Base-by-base conservation (phyloP, 139 green algal species). In the Chlorella sp. region DNA sequence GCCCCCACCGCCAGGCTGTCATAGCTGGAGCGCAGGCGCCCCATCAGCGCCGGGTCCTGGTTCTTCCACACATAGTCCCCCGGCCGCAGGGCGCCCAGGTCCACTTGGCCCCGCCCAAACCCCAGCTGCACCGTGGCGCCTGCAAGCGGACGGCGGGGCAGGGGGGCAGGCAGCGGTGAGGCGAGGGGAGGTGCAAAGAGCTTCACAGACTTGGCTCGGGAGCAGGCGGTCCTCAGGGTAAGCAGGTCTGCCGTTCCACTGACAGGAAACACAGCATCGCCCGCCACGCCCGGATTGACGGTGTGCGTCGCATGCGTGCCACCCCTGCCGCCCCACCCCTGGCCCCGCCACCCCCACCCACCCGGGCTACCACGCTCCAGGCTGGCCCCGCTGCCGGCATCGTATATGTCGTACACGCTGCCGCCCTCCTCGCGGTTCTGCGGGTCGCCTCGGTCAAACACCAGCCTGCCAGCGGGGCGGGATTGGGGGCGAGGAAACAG, bases 31-130 rank as follows among this genome's bases (percentile, higher is more conserved):
- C 90, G 77, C 37, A 96, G 89, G 19, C 90, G 90, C 11, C 84
- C 83, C 89, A 95, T 93, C 37, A 97, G 88, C 0, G 86, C 87
- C 0, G 90, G 89, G 91, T 97, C 95, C 78, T 91, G 92, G 42
- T 81, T 97, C 66, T 92, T 89, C 95, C 96, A 98, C 64, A 97
- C 93, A 57, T 96, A 77, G 77, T 97, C 85, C 7, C 95, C 95
- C 0, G 87, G 42, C n/a, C 39, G 75, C 53, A 94, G 28, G 0
- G 36, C 39, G 0, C 66, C 22, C 1, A 79, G 22, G 77, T 92
- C 87, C 57, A 96, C 36, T 73, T 94, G 91, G 0, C 91, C 89
- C 0, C 42, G 82, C 28, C 91, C 93, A 91, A 95, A 93, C 24
- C 87, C 81, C 11, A 96, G 78, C 69, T 84, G 82, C 64, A 95